These are phyloP conservation scores for Chaetomium strumarium DNA, from an alignment of 2,329 filamentous ascomycete genomes.

Conservation along the genomic window DNA sequence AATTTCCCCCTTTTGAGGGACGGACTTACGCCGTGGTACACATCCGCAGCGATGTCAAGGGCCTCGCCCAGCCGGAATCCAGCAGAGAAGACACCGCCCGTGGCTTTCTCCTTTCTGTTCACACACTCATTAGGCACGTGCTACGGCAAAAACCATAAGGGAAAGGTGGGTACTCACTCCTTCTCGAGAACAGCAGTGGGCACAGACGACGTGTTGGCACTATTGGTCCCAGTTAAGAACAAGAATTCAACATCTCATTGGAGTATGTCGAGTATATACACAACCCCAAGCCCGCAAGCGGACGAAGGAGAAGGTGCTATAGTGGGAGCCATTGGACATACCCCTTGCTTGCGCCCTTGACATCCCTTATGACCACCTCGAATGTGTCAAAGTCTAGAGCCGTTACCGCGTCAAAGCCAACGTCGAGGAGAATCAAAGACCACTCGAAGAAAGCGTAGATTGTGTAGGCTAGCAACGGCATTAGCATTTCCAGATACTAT, in stretches of 20 bases:
- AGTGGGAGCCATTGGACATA: slow-evolving; percentile 95
- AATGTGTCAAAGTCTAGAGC: slow-evolving; percentile 85
- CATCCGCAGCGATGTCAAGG: slow-evolving; percentile 76
- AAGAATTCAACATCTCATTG: slow-evolving; percentile 21
- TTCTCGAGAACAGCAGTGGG: slow-evolving; percentile 57
- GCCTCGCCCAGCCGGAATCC: slow-evolving; percentile 69
- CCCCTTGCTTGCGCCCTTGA: slow-evolving; percentile 90
- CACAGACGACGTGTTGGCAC: slow-evolving; percentile 42
- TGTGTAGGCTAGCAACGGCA: slow-evolving; percentile 67
- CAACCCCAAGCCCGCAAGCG: slow-evolving; percentile 11
- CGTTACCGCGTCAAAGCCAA: slow-evolving; percentile 93
- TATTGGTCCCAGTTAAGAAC: slow-evolving; percentile 40
- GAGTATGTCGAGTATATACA: slow-evolving; percentile 30
- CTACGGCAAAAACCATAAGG: not conserved
- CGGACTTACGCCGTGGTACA: slow-evolving; percentile 77
- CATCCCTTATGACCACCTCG: slow-evolving; percentile 81
- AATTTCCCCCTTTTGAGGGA: not conserved
- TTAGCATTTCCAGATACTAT: slow-evolving; percentile 3
- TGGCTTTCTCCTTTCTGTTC: slow-evolving; percentile 67
- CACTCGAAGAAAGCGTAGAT: slow-evolving; percentile 98
- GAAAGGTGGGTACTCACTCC: slow-evolving; percentile 53
- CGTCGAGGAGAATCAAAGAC: slow-evolving; percentile 89
- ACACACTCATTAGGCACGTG: slow-evolving; percentile 6
- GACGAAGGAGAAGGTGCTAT: slow-evolving; percentile 44
- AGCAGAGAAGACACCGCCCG: slow-evolving; percentile 62